Conservation (phyloP, 2,329 filamentous ascomycete species). For the Zymoseptoria pseudotritici region DNA sequence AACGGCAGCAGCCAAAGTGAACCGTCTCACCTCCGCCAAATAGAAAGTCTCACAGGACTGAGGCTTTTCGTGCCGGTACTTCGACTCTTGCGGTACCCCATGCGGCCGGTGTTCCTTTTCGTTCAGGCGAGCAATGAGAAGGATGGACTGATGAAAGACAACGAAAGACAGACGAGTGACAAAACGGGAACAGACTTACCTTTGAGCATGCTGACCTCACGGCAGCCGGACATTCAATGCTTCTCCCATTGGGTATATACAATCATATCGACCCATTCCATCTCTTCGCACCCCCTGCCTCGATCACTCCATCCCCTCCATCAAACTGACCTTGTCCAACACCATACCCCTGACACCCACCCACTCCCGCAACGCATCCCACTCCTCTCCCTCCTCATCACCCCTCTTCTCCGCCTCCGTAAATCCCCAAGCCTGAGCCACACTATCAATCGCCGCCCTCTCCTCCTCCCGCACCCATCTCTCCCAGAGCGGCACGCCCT, state of each 20-base stretch:
- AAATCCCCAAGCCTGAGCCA: slow-evolving; percentile 89
- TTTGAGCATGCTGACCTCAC: not conserved
- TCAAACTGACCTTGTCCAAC: slow-evolving; percentile 78
- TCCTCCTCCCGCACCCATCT: slow-evolving; percentile 89
- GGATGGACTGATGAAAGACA: too few relatives aligned
- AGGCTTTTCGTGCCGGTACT: too few relatives aligned
- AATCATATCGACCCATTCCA: not conserved
- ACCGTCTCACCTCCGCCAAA: not conserved
- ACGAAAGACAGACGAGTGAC: not conserved
- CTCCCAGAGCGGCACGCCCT: slow-evolving; percentile 69
- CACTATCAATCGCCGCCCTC: slow-evolving; percentile 73
- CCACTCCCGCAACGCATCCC: slow-evolving; percentile 78
- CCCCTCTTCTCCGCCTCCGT: slow-evolving; percentile 70
- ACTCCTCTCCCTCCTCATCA: slow-evolving; percentile 85
- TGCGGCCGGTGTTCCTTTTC: too few relatives aligned
- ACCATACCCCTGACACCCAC: slow-evolving; percentile 79
- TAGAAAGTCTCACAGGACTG: too few relatives aligned
- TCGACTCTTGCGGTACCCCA: too few relatives aligned
- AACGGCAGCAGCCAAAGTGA: not conserved
- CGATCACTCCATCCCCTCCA: slow-evolving; percentile 77
- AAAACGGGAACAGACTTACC: not conserved
- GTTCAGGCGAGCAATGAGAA: too few relatives aligned
- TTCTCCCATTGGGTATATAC: not conserved
- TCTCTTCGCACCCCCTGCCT: not conserved
- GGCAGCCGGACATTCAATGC: not conserved